A percentile compares a stretch with the other conserved stretches of the same genome.
phyloP scores from a whole-genome alignment of 2,329 filamentous ascomycete genomes.

The Aspergillus vadensis region DNA sequence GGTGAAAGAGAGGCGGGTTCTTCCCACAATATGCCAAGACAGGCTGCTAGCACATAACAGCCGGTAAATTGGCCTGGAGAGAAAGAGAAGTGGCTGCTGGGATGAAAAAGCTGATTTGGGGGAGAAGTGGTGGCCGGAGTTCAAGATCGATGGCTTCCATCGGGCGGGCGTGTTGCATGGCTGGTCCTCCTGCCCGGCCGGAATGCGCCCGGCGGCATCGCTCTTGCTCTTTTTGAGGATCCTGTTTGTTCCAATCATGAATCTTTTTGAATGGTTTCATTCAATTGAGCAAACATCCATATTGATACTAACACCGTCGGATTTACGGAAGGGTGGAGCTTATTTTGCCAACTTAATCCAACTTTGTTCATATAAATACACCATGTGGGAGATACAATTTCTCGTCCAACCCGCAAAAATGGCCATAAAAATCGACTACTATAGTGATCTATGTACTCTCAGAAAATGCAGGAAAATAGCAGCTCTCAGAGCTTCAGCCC shows the following conservation, averaged over 20 bases:
- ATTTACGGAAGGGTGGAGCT: no score
- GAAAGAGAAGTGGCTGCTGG: neutral
- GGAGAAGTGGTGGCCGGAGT: neutral
- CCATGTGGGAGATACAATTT: neutral
- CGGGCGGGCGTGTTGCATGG: constrained; percentile 11
- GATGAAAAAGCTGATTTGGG: constrained; percentile 12
- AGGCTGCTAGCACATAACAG: constrained; percentile 1
- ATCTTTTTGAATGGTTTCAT: no score
- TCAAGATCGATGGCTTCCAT: neutral
- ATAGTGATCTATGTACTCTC: constrained; percentile 13
- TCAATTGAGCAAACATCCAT: no score
- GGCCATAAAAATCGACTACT: neutral
- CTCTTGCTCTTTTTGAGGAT: no score
- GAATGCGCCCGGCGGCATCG: constrained; percentile 2
- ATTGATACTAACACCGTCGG: no score
- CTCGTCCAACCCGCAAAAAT: neutral
- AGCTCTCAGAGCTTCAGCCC: constrained; percentile 85
- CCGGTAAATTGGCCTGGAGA: neutral
- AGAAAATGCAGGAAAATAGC: constrained; percentile 9
- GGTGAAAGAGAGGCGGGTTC: constrained; percentile 1
- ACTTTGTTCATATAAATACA: neutral
- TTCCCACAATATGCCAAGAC: neutral
- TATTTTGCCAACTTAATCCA: no score
- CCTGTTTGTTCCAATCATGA: no score
- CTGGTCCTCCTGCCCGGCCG: constrained; percentile 15